Percentiles rank a stretch among this genome's conserved stretches.
phyloP scores from a whole-genome alignment of 78 protist species.

The Polysphondylium violaceum region DNA sequence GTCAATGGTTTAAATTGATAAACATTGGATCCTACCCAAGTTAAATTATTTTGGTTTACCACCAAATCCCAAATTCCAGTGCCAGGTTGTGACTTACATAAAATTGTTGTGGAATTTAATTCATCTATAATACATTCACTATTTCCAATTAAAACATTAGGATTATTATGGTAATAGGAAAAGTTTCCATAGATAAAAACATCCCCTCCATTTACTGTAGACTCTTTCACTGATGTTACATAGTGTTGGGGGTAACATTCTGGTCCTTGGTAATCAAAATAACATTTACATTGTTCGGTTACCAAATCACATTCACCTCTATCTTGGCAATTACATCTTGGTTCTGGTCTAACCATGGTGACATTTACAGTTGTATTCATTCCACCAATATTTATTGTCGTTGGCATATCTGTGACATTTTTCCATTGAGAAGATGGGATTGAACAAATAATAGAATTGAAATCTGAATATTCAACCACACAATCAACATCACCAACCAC shows the following conservation, averaged over 20 bases:
- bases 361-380: too few species aligned
- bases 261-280: neutral
- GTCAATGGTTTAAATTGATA: conserved; percentile 2
- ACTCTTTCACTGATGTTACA: neutral
- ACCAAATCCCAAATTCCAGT: neutral
- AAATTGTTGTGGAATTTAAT: too few species aligned
- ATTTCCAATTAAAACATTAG: neutral
- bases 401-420: too few species aligned
- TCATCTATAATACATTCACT: neutral
- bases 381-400: too few species aligned
- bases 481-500: too few species aligned
- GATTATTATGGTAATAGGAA: neutral
- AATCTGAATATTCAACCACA: too few species aligned
- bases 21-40: neutral
- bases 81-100: neutral
- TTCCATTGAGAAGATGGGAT: too few species aligned
- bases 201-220: neutral
- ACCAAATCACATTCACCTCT: neutral
- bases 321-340: neutral
- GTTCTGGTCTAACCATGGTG: too few species aligned
- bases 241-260: conserved; percentile 7
- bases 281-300: neutral
- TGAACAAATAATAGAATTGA: too few species aligned
- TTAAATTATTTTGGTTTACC: neutral
- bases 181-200: neutral